phyloP scores from a whole-genome alignment of 2,329 filamentous ascomycete genomes.

The Fusarium bactridioides region DNA sequence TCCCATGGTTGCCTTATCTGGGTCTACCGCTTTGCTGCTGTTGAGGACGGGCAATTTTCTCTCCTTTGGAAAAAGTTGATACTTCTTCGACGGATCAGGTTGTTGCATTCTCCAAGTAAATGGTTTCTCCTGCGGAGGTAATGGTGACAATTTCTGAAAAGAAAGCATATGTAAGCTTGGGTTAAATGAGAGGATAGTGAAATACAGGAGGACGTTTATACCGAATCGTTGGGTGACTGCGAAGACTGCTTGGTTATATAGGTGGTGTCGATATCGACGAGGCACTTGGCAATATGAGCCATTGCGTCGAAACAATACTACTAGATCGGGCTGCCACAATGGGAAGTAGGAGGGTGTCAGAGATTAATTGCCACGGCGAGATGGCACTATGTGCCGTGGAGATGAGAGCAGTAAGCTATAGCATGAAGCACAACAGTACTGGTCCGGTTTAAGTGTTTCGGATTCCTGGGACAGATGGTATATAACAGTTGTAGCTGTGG shows the following conservation, averaged over 20 bases:
- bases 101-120: constrained; percentile 68
- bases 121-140: constrained; percentile 55
- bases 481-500: constrained; percentile 38
- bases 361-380: constrained; percentile 35
- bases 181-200: constrained; percentile 1
- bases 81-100: constrained; percentile 60
- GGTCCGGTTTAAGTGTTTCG: constrained; percentile 40
- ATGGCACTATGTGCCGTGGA: constrained; percentile 30
- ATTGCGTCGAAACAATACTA: constrained; percentile 51
- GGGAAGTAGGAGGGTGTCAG: constrained; percentile 38
- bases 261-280: constrained; percentile 58
- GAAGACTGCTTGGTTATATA: constrained; percentile 62
- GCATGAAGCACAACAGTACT: constrained; percentile 32
- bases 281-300: constrained; percentile 70
- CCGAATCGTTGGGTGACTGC: constrained; percentile 54
- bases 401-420: constrained; percentile 30
- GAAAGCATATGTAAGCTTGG: constrained; percentile 25
- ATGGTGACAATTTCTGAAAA: constrained; percentile 38
- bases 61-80: constrained; percentile 67
- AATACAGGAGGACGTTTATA: constrained; percentile 42
- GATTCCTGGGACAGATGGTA: constrained; percentile 40
- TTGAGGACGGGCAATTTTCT: constrained; percentile 54
- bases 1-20: constrained; percentile 58
- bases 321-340: constrained; percentile 29
- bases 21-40: constrained; percentile 58